phyloP scores from a whole-genome alignment of 352 stramenopile species.

The Phytophthora parvispora region DNA sequence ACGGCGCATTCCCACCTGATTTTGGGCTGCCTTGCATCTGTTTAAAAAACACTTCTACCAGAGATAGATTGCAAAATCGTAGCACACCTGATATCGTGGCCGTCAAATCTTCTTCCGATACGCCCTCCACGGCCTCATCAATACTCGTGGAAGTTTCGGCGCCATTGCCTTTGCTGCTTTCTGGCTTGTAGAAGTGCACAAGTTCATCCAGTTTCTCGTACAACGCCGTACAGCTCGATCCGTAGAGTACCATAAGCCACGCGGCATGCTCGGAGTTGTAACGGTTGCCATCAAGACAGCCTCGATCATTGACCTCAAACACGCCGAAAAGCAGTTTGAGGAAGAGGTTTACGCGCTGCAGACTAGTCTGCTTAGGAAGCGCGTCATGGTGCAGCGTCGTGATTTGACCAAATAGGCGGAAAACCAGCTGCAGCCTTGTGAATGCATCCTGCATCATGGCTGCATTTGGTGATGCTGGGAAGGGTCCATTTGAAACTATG shows the following conservation, averaged over 20 bases:
- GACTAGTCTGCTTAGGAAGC: slow-evolving; percentile 53
- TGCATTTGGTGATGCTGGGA: slow-evolving; percentile 54
- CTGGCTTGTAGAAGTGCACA: slow-evolving; percentile 67
- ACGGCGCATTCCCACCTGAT: slow-evolving; percentile 21
- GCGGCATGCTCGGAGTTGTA: slow-evolving; percentile 47
- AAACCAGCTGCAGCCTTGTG: slow-evolving; percentile 70
- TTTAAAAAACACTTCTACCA: slow-evolving; percentile 84
- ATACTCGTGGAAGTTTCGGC: slow-evolving; percentile 4
- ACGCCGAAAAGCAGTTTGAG: slow-evolving; percentile 60
- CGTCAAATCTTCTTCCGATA: slow-evolving; percentile 75
- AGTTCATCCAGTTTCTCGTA: slow-evolving; percentile 90
- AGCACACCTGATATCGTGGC: slow-evolving; percentile 68
- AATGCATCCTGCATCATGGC: slow-evolving; percentile 86
- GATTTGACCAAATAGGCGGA: slow-evolving; percentile 71
- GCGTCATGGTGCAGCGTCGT: slow-evolving; percentile 70
- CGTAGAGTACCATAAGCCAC: slow-evolving; percentile 80
- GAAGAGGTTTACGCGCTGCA: slow-evolving; percentile 66
- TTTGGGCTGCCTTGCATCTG: slow-evolving; percentile 38
- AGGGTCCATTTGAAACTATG: slow-evolving; percentile 22
- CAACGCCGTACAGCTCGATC: slow-evolving; percentile 74
- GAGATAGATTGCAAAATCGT: slow-evolving; percentile 81
- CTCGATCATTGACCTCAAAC: slow-evolving; percentile 77
- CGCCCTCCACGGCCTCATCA: slow-evolving; percentile 12
- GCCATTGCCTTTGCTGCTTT: slow-evolving; percentile 24
- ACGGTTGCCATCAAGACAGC: slow-evolving; percentile 40